Evolutionary conservation across 1,284 basidiomycete species (phyloP).

Genomic region (Cutaneotrichosporon sp.): DNA sequence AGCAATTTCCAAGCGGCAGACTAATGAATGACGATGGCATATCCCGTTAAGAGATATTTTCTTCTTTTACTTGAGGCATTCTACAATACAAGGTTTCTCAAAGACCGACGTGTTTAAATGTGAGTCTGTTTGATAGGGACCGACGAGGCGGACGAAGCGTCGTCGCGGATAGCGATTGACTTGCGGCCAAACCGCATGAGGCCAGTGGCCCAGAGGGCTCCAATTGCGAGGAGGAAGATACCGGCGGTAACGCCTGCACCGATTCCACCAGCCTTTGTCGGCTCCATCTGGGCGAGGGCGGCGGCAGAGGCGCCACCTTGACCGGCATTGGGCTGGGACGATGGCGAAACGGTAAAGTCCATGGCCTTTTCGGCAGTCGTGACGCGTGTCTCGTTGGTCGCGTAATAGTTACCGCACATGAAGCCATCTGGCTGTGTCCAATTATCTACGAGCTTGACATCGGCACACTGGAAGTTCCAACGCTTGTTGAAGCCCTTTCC

Average conservation of each 20-base stretch:
- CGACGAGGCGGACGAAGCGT: conserved; percentile 9
- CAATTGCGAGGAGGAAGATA: conserved; percentile 13
- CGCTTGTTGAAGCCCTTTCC: conserved; percentile 18
- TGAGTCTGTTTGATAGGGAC: conserved; percentile 4
- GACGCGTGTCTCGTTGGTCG: conserved; percentile 2
- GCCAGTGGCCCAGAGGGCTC: conserved; percentile 16
- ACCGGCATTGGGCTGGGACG: background rate
- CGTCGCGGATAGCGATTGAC: conserved; percentile 6
- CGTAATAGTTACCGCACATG: conserved; percentile 17
- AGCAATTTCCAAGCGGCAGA: no score
- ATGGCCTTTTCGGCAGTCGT: background rate
- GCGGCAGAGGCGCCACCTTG: background rate
- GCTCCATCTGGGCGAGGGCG: background rate
- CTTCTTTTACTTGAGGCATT: conserved; percentile 18
- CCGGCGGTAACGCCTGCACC: conserved; percentile 20
- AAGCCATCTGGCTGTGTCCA: conserved; percentile 8
- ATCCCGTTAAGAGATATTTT: no score
- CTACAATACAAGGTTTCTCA: background rate
- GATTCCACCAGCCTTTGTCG: conserved; percentile 16
- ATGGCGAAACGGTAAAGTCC: conserved; percentile 2
- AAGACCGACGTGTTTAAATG: conserved; percentile 5
- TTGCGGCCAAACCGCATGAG: conserved; percentile 13
- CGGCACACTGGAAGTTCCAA: conserved; percentile 36
- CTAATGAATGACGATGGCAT: no score
- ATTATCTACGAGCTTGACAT: conserved; percentile 34